Conservation (phyloP, 225 moss, liverwort and hornwort genomes). For the Neckera pumila region DNA sequence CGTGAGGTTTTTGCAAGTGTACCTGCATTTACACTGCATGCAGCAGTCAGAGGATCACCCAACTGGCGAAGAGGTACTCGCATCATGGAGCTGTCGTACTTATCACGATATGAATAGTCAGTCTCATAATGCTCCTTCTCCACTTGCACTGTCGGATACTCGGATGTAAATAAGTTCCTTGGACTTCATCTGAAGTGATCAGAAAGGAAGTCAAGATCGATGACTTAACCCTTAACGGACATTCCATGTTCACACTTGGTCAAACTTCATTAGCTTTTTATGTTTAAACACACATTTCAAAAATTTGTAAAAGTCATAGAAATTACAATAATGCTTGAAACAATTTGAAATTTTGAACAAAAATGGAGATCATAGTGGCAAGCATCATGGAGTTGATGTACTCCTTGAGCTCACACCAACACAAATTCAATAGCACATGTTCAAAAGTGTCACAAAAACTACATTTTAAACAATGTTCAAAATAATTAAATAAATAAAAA, state of each 20-base stretch:
- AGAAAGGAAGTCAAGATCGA: not conserved
- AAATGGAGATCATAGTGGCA: not conserved
- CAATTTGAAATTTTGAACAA: not conserved
- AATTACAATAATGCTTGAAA: not conserved
- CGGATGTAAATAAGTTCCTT: not conserved
- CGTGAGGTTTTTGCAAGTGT: not conserved
- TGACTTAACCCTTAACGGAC: not conserved
- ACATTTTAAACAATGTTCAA: not conserved
- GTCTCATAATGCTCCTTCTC: not conserved
- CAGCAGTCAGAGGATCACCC: conserved; percentile 3
- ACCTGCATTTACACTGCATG: not conserved
- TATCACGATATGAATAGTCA: not conserved
- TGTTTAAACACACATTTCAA: not conserved
- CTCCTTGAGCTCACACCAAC: not conserved
- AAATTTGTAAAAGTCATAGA: not conserved
- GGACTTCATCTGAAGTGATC: not conserved
- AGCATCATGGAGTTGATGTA: not conserved
- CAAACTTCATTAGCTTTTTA: not conserved
- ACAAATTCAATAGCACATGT: not conserved
- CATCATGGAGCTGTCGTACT: not conserved
- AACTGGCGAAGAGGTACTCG: not conserved
- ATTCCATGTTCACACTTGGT: not conserved
- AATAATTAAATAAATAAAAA: no score
- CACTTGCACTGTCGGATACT: not conserved
- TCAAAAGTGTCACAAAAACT: not conserved